Percentiles rank a stretch among this genome's conserved stretches.
Conservation (phyloP, 2,329 filamentous ascomycete species). For the Sporothrix humicola region DNA sequence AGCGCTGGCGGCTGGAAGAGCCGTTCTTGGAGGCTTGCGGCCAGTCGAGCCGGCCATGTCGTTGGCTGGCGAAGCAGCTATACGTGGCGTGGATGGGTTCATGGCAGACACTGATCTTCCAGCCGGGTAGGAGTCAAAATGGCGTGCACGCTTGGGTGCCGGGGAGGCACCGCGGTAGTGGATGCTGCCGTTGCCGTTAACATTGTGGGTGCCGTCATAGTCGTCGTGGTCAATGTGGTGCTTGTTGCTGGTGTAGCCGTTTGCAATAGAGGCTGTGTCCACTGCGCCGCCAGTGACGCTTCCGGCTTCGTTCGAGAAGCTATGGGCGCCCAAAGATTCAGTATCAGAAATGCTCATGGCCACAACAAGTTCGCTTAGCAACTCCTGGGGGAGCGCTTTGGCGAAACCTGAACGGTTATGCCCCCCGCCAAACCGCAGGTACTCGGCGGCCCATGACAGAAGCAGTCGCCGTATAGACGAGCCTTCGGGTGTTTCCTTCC, state of each 20-base stretch:
- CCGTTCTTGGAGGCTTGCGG: constrained; percentile 44
- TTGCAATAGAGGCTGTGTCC: constrained; percentile 40
- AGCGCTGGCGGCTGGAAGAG: constrained; percentile 40
- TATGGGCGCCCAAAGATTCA: constrained; percentile 46
- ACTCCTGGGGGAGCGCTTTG: constrained; percentile 65
- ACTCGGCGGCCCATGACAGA: constrained; percentile 67
- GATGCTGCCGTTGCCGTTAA: constrained; percentile 18
- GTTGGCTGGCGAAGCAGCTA: background rate
- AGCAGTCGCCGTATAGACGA: constrained; percentile 64
- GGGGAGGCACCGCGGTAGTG: constrained; percentile 30
- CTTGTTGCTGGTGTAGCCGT: constrained; percentile 49
- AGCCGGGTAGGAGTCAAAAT: constrained; percentile 44
- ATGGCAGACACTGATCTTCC: background rate
- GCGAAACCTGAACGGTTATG: constrained; percentile 61
- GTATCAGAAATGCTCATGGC: constrained; percentile 58
- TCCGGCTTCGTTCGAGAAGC: background rate
- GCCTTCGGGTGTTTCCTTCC: constrained; percentile 66
- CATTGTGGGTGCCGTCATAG: constrained; percentile 46
- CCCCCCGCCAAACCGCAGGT: constrained; percentile 63
- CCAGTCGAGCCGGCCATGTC: constrained; percentile 20
- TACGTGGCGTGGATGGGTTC: background rate
- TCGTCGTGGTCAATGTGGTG: constrained; percentile 55
- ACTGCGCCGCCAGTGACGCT: constrained; percentile 34
- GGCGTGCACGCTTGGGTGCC: constrained; percentile 50
- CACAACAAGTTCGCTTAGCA: constrained; percentile 67